phyloP scores from a whole-genome alignment of 202 grass and related monocot genomes.

The Bolboschoenoplectus hybrid region DNA sequence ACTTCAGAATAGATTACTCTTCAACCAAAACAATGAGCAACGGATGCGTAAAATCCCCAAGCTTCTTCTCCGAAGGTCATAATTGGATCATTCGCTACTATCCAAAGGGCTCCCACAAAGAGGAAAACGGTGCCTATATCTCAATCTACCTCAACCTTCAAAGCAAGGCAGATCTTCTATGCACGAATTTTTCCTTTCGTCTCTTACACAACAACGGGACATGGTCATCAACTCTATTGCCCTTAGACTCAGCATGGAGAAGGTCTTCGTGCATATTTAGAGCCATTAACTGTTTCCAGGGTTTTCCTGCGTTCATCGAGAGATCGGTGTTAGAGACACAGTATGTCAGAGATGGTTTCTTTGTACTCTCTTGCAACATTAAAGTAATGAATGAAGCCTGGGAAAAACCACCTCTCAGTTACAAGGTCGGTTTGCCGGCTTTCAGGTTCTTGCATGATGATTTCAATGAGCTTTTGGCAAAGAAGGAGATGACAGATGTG shows the following conservation, averaged over 20 bases:
- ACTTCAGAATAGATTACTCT: conserved; percentile 26
- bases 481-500: conserved; percentile 38
- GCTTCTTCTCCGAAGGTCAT: neutral
- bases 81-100: conserved; percentile 23
- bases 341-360: conserved; percentile 30
- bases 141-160: conserved; percentile 20
- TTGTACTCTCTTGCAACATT: conserved; percentile 10
- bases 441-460: conserved; percentile 38
- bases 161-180: neutral
- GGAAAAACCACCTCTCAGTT: conserved; percentile 21
- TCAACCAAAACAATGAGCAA: neutral
- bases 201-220: conserved; percentile 17
- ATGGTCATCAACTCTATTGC: conserved; percentile 17
- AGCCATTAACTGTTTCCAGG: neutral
- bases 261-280: conserved; percentile 29
- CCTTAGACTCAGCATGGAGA: conserved; percentile 3
- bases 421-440: conserved; percentile 1
- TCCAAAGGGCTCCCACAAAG: conserved; percentile 23
- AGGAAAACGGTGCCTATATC: conserved; percentile 11
- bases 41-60: neutral
- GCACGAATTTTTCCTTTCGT: conserved; percentile 24
- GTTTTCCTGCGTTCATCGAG: conserved; percentile 23
- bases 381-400: conserved; percentile 16
- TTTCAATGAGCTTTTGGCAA: conserved; percentile 15
- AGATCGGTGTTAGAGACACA: conserved; percentile 32